Evolutionary conservation across 1,284 basidiomycete species (phyloP), one percentile per base, ranked within the genome.

Genomic region (Tranzscheliella williamsii): DNA sequence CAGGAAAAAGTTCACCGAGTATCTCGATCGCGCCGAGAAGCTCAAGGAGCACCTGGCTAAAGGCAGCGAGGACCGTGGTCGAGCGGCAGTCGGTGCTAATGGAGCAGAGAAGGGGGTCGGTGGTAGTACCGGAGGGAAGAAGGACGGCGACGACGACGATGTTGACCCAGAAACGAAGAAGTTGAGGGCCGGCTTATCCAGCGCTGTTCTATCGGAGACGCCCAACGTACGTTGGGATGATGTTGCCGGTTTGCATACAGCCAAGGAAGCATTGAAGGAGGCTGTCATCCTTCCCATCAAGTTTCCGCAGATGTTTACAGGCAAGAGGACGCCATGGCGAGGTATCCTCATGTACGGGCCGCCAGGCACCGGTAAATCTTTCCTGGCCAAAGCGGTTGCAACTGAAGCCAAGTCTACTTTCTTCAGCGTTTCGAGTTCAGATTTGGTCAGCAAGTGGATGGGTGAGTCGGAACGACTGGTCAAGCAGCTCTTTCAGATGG

Each of bases 391-490:
- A 79, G 94, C 95, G 0, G 94, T 98, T 31, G 95, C 94, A 18
- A 98, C 94, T 16, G 94, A 98, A 79, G 91, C 94, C 49, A 97
- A 98, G 81, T 66, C 91, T 42, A 97, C 94, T 15, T 98, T 98
- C 83, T 98, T 95, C 81, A 91, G 89, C 67, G 91, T 98, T 54
- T 91, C 89, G 70, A 92, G 89, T 39, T 89, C 87, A 78, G 95
- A 98, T 76, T 82, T 98, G 42, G 95, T 98, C 47, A 94, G 90
- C 79, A 98, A 98, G 79, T 98, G 94, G 94, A 95, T 97, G 83
- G 94, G 94, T 65, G 94, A 98, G 80, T 93, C 90, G 17, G 94
- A 98, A 80, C 83, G 92, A 71, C 83, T 97, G 57, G 94, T 98
- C 40, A 94, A 92, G 79, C 91, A 97, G 78, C 84, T 98, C 30